A percentile compares a stretch with the other conserved stretches of the same genome.
These are phyloP conservation scores for Begonia fuchsioides DNA, from an alignment of 306 rosid genomes.

Conservation along the genomic window DNA sequence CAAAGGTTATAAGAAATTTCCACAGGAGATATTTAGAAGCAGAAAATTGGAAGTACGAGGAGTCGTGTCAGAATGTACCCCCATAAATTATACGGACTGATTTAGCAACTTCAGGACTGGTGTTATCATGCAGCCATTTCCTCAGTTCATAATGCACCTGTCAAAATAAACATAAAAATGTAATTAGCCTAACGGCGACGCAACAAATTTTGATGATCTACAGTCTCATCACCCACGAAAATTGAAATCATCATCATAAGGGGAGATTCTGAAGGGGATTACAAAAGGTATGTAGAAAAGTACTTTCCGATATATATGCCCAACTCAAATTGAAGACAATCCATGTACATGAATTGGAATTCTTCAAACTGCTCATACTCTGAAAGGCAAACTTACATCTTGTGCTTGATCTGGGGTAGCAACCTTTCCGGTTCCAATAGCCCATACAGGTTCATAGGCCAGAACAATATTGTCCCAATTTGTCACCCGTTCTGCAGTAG, in stretches of 20 bases:
- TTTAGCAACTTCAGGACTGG: slow-evolving; percentile 46
- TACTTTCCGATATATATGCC: too few species aligned
- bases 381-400: slow-evolving; percentile 35
- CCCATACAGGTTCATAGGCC: slow-evolving; percentile 36
- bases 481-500: slow-evolving; percentile 19
- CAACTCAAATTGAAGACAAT: too few species aligned
- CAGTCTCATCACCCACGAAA: too few species aligned
- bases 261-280: too few species aligned
- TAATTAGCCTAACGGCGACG: background rate
- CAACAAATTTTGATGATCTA: background rate
- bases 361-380: background rate
- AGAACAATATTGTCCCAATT: slow-evolving; percentile 22
- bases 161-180: background rate
- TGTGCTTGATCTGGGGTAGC: slow-evolving; percentile 71
- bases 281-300: too few species aligned
- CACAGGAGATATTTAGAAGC: background rate
- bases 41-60: background rate
- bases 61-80: slow-evolving; percentile 26
- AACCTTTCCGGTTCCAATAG: slow-evolving; percentile 45
- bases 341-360: background rate
- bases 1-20: too few species aligned
- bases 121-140: slow-evolving; percentile 56
- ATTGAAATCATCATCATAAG: too few species aligned
- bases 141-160: slow-evolving; percentile 73
- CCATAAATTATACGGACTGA: slow-evolving; percentile 71